Conservation (phyloP, 345 rosid species). For the Trapa bicornis region DNA sequence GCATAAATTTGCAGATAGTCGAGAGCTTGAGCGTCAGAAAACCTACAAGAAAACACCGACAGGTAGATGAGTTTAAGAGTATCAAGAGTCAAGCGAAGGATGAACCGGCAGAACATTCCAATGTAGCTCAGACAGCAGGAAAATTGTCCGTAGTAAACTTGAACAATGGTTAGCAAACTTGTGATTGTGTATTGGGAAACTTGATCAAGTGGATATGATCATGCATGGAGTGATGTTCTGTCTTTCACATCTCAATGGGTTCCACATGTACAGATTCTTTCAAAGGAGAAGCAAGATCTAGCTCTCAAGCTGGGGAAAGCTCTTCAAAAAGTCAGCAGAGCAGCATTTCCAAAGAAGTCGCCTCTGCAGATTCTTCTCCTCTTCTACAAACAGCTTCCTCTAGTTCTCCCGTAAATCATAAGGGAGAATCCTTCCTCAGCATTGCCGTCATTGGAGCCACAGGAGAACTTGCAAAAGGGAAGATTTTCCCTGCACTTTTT, state of each 20-base stretch:
- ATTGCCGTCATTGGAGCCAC: conserved; percentile 74
- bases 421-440: conserved; percentile 40
- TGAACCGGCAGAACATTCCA: conserved; percentile 14
- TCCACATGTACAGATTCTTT: conserved; percentile 12
- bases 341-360: conserved; percentile 8
- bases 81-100: conserved; percentile 23
- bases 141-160: conserved; percentile 11
- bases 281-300: conserved; percentile 10
- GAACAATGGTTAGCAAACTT: neutral
- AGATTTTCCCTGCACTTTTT: conserved; percentile 63
- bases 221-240: neutral
- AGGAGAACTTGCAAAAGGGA: conserved; percentile 54
- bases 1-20: conserved; percentile 32
- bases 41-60: conserved; percentile 15
- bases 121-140: conserved; percentile 17
- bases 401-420: conserved; percentile 17
- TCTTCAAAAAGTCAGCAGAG: conserved; percentile 8
- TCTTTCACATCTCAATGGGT: neutral
- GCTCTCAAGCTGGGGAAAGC: conserved; percentile 13
- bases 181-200: neutral
- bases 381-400: conserved; percentile 14
- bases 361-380: conserved; percentile 8
- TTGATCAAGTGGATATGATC: neutral
- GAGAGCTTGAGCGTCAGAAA: conserved; percentile 26
- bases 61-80: conserved; percentile 22